These are phyloP conservation scores for Ceratocystis alfenasii DNA, from an alignment of 2,329 filamentous ascomycete species.

Conservation along the genomic window DNA sequence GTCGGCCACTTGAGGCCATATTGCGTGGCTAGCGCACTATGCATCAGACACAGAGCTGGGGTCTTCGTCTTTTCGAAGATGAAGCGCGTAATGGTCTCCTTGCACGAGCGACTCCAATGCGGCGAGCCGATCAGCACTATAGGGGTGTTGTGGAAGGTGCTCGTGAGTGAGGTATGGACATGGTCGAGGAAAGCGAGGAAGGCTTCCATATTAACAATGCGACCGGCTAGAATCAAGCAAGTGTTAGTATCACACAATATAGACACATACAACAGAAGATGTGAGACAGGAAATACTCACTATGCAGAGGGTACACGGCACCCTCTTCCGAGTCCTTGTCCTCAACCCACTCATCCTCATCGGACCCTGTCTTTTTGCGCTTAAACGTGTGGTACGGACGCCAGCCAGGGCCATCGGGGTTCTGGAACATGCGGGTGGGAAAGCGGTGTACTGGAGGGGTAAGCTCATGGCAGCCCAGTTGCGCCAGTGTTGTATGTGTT, in stretches of 20 bases:
- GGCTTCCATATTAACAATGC: conserved; percentile 79
- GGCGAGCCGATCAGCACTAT: conserved; percentile 84
- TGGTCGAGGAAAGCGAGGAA: conserved; percentile 91
- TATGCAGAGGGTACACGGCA: conserved; percentile 73
- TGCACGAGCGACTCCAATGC: conserved; percentile 78
- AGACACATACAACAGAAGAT: no score
- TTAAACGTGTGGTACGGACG: conserved; percentile 65
- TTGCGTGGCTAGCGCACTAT: conserved; percentile 75
- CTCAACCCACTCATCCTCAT: conserved; percentile 66
- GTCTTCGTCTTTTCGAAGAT: conserved; percentile 96
- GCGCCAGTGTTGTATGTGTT: conserved; percentile 79
- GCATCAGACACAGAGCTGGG: conserved; percentile 79
- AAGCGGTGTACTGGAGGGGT: conserved; percentile 80
- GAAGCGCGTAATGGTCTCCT: conserved; percentile 80
- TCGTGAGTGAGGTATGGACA: conserved; percentile 77
- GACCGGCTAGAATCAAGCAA: conserved; percentile 44
- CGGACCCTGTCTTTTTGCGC: conserved; percentile 45
- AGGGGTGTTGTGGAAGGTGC: conserved; percentile 90
- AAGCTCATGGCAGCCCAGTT: conserved; percentile 81
- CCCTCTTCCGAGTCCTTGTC: conserved; percentile 79
- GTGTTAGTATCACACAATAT: neutral
- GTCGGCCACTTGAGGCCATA: conserved; percentile 67
- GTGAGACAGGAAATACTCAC: conserved; percentile 29
- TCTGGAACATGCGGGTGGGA: conserved; percentile 88
- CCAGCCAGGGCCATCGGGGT: conserved; percentile 64